Percentiles rank a stretch among this genome's conserved stretches.
Conservation (phyloP, 1,139 yeast genomes). For the Williopsis jadinii region DNA sequence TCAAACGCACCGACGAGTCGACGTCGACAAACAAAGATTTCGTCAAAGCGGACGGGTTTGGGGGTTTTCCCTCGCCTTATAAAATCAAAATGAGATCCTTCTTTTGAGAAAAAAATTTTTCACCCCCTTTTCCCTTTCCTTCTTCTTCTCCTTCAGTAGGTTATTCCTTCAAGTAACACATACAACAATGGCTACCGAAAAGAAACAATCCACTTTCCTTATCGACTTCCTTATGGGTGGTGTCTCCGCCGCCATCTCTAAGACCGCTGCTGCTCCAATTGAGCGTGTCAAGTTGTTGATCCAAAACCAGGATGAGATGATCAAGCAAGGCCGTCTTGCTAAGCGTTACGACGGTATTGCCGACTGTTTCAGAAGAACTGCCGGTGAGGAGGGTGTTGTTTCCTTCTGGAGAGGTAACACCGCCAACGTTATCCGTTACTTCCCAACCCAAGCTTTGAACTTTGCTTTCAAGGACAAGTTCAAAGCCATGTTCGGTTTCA, state of each 20-base stretch:
- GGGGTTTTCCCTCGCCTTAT: constrained; percentile 11
- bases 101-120: constrained; percentile 5
- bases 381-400: constrained; percentile 62
- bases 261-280: constrained; percentile 82
- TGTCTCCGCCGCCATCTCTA: constrained; percentile 80
- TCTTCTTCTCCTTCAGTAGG: neutral
- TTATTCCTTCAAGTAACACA: neutral
- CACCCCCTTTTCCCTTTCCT: constrained; percentile 2
- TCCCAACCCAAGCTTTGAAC: constrained; percentile 82
- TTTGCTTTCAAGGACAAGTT: constrained; percentile 81
- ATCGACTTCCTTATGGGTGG: constrained; percentile 72
- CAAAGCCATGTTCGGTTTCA: constrained; percentile 71
- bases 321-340: constrained; percentile 72
- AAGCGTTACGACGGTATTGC: constrained; percentile 59
- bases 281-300: constrained; percentile 76
- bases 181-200: constrained; percentile 16
- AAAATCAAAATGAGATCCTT: constrained; percentile 11
- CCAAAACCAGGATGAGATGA: constrained; percentile 81
- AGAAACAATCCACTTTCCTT: constrained; percentile 32
- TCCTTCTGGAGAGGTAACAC: constrained; percentile 85
- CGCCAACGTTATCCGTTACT: constrained; percentile 76
- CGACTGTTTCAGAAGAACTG: constrained; percentile 70
- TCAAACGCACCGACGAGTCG: too few species aligned
- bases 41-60: too few species aligned
- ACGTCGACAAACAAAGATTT: too few species aligned